Conservation (phyloP, 257 asterid genomes). For the Rehmannia glutinosa region DNA sequence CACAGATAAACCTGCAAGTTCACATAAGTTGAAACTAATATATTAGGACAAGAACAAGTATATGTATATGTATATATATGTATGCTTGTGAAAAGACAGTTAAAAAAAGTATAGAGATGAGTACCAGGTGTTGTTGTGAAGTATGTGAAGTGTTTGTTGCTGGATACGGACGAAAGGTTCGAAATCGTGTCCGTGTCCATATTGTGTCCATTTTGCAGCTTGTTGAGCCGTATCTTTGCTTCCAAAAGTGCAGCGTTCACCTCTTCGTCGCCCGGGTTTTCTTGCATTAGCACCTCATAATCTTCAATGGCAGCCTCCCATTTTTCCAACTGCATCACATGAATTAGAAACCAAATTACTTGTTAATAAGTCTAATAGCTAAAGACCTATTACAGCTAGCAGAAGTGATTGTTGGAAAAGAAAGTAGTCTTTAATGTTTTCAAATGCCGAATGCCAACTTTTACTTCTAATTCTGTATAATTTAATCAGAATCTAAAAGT, state of each 20-base stretch:
- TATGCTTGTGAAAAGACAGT: background rate
- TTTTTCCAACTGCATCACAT: slow-evolving; percentile 42
- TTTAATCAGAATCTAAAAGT: no score
- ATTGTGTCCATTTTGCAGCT: slow-evolving; percentile 15
- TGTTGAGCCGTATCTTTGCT: slow-evolving; percentile 36
- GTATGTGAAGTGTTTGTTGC: background rate
- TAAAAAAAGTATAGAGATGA: background rate
- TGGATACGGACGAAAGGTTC: background rate
- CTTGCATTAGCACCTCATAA: slow-evolving; percentile 52
- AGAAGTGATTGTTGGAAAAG: no score
- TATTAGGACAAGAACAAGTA: background rate
- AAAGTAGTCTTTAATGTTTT: no score
- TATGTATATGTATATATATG: no score
- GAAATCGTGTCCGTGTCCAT: background rate
- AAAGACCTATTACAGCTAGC: no score
- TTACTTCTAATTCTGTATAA: no score
- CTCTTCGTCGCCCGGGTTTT: slow-evolving; percentile 41
- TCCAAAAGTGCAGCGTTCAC: slow-evolving; percentile 29
- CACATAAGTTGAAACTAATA: background rate
- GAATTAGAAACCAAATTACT: background rate
- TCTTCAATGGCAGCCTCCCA: slow-evolving; percentile 67
- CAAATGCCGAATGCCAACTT: no score
- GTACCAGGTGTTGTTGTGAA: background rate
- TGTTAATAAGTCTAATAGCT: no score
- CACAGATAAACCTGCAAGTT: background rate